Evolutionary conservation across 495 filamentous ascomycete species (phyloP), one percentile per base, ranked within the genome.

Genomic region (Articulospora tetracladia): DNA sequence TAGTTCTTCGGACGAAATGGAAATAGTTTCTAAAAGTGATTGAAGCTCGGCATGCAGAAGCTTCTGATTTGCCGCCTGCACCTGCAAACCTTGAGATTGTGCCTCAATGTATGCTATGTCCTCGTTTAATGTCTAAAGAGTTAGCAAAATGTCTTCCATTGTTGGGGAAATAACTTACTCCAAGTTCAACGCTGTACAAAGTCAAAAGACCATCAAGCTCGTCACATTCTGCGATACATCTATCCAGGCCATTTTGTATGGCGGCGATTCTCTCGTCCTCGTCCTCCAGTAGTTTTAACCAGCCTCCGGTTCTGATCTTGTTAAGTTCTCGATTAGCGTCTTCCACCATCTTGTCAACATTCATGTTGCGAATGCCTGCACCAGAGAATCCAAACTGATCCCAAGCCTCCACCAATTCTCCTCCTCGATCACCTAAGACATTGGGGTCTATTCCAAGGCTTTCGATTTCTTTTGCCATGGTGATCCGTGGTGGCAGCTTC

Each of bases 21-120:
- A 92, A 46, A 96, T 91, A 0, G 89, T 97, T 52, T 90, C 85
- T 46, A 98, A 77, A 19, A 98, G 75, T 6, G 80, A 82, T 60
- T 93, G 83, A 3, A 98, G 78, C 71, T 98, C 94, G 48, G 84
- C 90, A 68, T 92, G 91, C 25, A 98, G 81, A 30, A 96, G 83
- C 73, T 95, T 96, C 73, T 98, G 95, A 67, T 98, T 98, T 22
- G 95, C 92, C 20, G 93, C 91, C 71, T 97, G 93, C 20, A 98
- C 92, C 68, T 98, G 95, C 23, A 98, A 73, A 74, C 94, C 95
- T 74, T 98, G 93, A 4, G 90, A 92, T 70, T 98, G 94, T 10
- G 95, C 91, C 76, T 98, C 94, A 53, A 98, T 97, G 68, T 93
- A 97, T 6, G 92, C 85, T 47, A 98, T 92, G 73, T 98, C 94